Conservation (phyloP, 345 rosid species). For the Hibiscus tridactylites region DNA sequence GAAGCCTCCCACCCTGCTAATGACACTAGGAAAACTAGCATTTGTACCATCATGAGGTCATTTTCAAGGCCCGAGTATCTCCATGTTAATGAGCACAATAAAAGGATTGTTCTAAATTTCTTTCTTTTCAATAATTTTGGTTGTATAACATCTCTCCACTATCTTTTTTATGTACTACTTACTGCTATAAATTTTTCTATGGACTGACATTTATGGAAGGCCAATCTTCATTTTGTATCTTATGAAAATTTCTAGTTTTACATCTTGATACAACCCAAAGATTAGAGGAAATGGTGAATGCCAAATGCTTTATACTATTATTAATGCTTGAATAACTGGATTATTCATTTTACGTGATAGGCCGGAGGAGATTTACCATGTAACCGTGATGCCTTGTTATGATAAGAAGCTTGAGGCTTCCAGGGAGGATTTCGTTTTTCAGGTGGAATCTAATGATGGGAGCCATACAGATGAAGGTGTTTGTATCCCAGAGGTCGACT, state of each 20-base stretch:
- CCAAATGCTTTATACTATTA: not conserved
- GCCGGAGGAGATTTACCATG: constrained; percentile 80
- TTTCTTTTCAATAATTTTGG: not conserved
- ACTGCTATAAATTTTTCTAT: not conserved
- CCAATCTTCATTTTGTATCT: not conserved
- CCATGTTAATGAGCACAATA: not conserved
- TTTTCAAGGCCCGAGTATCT: not conserved
- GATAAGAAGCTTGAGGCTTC: constrained; percentile 97
- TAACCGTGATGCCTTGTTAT: constrained; percentile 94
- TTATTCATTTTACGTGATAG: constrained; percentile 33
- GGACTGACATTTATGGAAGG: not conserved
- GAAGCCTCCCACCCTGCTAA: not conserved
- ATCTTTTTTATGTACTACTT: not conserved
- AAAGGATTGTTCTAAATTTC: constrained; percentile 1
- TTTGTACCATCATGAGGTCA: not conserved
- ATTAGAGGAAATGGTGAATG: not conserved
- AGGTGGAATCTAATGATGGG: constrained; percentile 33
- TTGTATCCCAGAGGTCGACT: constrained; percentile 70
- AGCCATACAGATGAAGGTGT: constrained; percentile 13
- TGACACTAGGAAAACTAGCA: not conserved
- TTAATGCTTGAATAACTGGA: constrained; percentile 4
- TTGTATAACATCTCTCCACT: not conserved
- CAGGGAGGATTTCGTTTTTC: constrained; percentile 74
- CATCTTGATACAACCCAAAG: not conserved
- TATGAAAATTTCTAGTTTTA: not conserved